Conservation (phyloP, 345 rosid species). For the Brassica carinata region DNA sequence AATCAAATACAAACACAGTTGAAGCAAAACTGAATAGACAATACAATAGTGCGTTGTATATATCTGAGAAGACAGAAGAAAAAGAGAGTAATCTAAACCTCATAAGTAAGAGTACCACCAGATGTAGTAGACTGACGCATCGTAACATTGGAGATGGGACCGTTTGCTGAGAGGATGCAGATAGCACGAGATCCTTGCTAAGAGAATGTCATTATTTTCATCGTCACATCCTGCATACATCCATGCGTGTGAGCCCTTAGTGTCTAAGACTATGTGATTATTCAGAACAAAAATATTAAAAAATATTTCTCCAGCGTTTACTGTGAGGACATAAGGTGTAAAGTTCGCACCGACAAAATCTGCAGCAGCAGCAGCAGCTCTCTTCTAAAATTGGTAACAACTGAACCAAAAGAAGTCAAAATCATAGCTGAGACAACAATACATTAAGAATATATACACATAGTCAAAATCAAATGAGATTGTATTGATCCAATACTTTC, state of each 20-base stretch:
- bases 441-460: too few species aligned
- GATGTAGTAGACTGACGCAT: slow-evolving; percentile 77
- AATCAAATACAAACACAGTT: slow-evolving; percentile 11
- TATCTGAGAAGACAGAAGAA: background rate
- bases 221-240: slow-evolving; percentile 71
- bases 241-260: background rate
- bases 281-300: background rate
- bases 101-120: slow-evolving; percentile 90
- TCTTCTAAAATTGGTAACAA: slow-evolving; percentile 38
- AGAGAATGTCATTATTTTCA: slow-evolving; percentile 90
- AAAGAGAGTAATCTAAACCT: slow-evolving; percentile 48
- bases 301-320: slow-evolving; percentile 87
- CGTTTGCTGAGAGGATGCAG: slow-evolving; percentile 84
- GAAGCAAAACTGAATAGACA: too few species aligned
- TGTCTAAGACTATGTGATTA: too few species aligned
- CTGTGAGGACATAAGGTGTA: slow-evolving; percentile 82
- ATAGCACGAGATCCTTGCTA: slow-evolving; percentile 86
- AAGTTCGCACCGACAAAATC: slow-evolving; percentile 82
- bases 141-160: slow-evolving; percentile 84
- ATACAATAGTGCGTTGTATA: too few species aligned
- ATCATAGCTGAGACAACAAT: too few species aligned
- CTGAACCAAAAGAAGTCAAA: slow-evolving; percentile 8
- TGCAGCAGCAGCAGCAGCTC: slow-evolving; percentile 51
- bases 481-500: too few species aligned
- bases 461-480: too few species aligned